These are phyloP conservation scores for Diversispora epigaea DNA, from an alignment of 192 early-diverging fungal species.

Conservation along the genomic window DNA sequence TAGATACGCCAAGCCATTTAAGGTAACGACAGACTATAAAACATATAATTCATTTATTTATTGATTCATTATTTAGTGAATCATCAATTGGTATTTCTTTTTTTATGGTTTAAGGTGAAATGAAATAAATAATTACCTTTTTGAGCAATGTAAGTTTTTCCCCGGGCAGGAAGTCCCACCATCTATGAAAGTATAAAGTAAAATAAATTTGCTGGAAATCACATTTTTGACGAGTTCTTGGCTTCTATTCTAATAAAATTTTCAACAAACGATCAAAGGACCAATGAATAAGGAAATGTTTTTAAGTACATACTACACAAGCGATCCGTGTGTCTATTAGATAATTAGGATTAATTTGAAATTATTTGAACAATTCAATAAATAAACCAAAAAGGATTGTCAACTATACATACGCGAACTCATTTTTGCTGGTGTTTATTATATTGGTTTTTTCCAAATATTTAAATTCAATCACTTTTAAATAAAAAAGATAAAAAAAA, in stretches of 20 bases:
- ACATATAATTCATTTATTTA: not conserved
- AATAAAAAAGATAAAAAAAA: too few species aligned
- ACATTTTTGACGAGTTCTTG: not conserved
- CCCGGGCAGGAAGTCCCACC: constrained; percentile 89
- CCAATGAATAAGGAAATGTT: not conserved
- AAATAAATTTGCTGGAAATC: not conserved
- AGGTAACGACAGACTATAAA: constrained; percentile 84
- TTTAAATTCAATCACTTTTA: too few species aligned
- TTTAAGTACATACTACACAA: constrained; percentile 45
- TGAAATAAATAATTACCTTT: constrained; percentile 58
- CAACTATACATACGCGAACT: too few species aligned
- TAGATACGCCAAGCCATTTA: constrained; percentile 90
- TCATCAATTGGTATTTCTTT: not conserved
- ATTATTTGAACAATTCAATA: too few species aligned
- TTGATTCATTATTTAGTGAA: not conserved
- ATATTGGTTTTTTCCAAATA: too few species aligned
- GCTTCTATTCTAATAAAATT: not conserved
- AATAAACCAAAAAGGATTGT: too few species aligned
- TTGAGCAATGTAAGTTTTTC: constrained; percentile 95
- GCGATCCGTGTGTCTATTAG: constrained; percentile 46
- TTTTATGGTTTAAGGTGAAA: not conserved
- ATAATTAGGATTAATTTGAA: too few species aligned
- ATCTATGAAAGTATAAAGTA: constrained; percentile 51
- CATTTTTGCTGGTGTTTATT: too few species aligned
- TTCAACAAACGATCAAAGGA: not conserved